Evolutionary conservation across 2,329 filamentous ascomycete species (phyloP).

Genomic region (Colletotrichum tamarilloi): DNA sequence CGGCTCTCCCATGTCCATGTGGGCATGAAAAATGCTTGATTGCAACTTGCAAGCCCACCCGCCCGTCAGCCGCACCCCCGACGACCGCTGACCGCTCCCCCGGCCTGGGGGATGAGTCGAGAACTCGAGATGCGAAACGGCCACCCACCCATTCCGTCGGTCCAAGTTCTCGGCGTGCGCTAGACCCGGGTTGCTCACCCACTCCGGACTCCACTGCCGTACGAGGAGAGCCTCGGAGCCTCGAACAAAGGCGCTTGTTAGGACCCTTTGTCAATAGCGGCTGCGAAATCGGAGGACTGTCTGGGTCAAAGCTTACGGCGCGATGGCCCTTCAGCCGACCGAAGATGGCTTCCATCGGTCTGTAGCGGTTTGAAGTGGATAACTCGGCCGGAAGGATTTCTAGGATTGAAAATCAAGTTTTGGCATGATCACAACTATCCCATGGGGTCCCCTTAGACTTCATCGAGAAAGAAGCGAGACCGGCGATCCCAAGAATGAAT

Average conservation of each 20-base stretch:
- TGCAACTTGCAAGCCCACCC: neutral
- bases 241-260: neutral
- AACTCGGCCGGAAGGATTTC: neutral
- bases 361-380: constrained; percentile 23
- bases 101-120: neutral
- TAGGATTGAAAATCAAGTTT: neutral
- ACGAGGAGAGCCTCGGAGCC: neutral
- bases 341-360: constrained; percentile 23
- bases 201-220: constrained; percentile 5
- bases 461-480: neutral
- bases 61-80: neutral
- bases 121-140: constrained; percentile 4
- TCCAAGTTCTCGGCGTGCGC: constrained; percentile 2
- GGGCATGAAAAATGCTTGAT: neutral
- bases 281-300: constrained; percentile 25
- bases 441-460: neutral
- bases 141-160: neutral
- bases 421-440: neutral
- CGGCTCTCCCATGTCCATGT: neutral
- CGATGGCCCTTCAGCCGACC: constrained; percentile 1
- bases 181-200: constrained; percentile 7
- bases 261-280: constrained; percentile 1
- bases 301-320: neutral
- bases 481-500: neutral
- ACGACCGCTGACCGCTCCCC: neutral